Conservation (phyloP, 495 filamentous ascomycete species). For the Xylaria curta region DNA sequence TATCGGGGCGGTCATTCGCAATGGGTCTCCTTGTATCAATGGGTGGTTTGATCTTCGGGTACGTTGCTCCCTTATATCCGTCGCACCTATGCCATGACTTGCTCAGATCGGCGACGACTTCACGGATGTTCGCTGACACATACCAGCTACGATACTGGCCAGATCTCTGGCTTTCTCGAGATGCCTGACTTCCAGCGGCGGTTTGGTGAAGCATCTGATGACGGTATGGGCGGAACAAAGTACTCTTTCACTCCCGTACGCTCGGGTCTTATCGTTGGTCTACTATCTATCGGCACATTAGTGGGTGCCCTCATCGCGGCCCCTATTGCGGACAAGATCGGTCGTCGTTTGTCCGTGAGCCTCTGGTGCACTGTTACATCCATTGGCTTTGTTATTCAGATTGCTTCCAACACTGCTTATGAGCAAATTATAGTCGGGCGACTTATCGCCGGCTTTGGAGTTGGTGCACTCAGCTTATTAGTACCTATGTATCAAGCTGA, state of each 20-base stretch:
- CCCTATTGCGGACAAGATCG: slow-evolving; percentile 46
- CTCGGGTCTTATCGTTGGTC: slow-evolving; percentile 50
- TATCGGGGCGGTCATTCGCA: slow-evolving; percentile 57
- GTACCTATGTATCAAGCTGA: slow-evolving; percentile 69
- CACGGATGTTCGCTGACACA: not conserved
- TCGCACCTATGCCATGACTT: slow-evolving; percentile 45
- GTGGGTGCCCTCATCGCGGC: slow-evolving; percentile 41
- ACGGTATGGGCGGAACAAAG: slow-evolving; percentile 35
- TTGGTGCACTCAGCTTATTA: slow-evolving; percentile 68
- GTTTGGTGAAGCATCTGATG: slow-evolving; percentile 44
- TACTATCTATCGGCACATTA: slow-evolving; percentile 53
- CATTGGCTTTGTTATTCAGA: slow-evolving; percentile 61
- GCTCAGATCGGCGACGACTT: not conserved
- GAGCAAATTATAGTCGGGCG: slow-evolving; percentile 58
- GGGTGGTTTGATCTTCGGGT: slow-evolving; percentile 78
- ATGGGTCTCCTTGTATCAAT: slow-evolving; percentile 64
- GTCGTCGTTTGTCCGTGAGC: slow-evolving; percentile 41
- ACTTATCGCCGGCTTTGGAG: slow-evolving; percentile 67
- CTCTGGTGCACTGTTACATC: slow-evolving; percentile 42
- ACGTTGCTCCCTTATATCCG: slow-evolving; percentile 41
- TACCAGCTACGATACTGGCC: slow-evolving; percentile 68
- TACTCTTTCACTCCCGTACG: slow-evolving; percentile 34
- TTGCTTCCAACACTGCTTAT: slow-evolving; percentile 55
- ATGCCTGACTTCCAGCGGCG: slow-evolving; percentile 60
- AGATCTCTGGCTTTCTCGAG: slow-evolving; percentile 66